Evolutionary conservation across 2,329 filamentous ascomycete species (phyloP).

Genomic region (Paecilomyces dactylethromorphus): DNA sequence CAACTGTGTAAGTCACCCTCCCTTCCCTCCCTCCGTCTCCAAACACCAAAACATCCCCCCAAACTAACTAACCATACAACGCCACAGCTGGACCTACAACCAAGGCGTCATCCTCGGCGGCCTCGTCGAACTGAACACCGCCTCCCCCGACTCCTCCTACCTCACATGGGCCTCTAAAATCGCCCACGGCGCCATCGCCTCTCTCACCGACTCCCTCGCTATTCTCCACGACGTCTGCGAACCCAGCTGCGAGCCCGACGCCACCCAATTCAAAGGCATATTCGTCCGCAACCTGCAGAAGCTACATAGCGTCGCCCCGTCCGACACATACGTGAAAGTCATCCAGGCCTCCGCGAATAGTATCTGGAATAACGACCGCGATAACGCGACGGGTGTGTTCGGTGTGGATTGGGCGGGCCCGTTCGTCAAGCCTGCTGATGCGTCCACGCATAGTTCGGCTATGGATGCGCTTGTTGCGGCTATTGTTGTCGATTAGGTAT

Average conservation of each 20-base stretch:
- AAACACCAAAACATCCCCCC: no score
- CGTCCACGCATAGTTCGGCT: slow-evolving; percentile 58
- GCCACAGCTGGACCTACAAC: slow-evolving; percentile 47
- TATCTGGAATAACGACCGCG: slow-evolving; percentile 56
- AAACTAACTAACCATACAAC: slow-evolving; percentile 1
- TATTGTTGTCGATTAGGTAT: slow-evolving; percentile 3
- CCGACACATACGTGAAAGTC: slow-evolving; percentile 46
- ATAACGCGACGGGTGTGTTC: slow-evolving; percentile 43
- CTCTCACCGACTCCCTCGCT: slow-evolving; percentile 39
- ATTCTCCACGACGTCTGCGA: slow-evolving; percentile 53
- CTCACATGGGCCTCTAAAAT: slow-evolving; percentile 42
- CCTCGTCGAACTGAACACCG: slow-evolving; percentile 47
- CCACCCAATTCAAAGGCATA: slow-evolving; percentile 65
- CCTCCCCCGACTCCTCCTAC: slow-evolving; percentile 35
- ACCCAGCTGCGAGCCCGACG: slow-evolving; percentile 44
- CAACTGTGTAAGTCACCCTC: slow-evolving; percentile 18
- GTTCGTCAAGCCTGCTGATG: slow-evolving; percentile 43
- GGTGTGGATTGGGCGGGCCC: slow-evolving; percentile 63
- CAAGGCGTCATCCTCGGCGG: slow-evolving; percentile 57
- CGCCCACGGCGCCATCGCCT: slow-evolving; percentile 47
- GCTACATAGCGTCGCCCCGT: slow-evolving; percentile 47
- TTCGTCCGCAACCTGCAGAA: slow-evolving; percentile 60
- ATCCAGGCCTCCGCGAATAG: slow-evolving; percentile 57
- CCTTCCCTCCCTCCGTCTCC: not conserved
- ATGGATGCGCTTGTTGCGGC: slow-evolving; percentile 63